Evolutionary conservation across 202 grass and related monocot species (phyloP).

Genomic region (Schoenoplectus tabernaemontani): DNA sequence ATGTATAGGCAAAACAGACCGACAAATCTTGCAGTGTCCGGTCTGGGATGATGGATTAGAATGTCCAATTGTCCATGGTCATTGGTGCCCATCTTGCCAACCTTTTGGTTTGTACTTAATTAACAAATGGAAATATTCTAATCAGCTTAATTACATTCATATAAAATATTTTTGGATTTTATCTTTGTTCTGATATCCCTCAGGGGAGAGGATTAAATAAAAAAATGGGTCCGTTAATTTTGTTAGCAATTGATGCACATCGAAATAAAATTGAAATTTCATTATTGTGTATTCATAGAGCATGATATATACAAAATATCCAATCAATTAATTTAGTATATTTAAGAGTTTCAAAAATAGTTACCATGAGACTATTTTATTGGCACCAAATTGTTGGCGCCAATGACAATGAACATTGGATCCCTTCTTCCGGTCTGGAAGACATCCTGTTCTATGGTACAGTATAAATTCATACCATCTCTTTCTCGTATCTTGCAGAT

Average conservation of each 20-base stretch:
- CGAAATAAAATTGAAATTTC: no score
- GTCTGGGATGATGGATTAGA: background rate
- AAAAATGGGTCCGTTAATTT: no score
- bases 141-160: background rate
- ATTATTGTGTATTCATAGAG: no score
- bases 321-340: no score
- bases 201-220: no score
- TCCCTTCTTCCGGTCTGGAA: background rate
- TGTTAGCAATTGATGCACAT: no score
- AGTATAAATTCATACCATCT: background rate
- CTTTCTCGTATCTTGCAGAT: conserved; percentile 55
- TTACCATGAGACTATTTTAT: background rate
- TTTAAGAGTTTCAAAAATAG: background rate
- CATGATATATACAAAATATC: no score
- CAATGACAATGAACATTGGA: background rate
- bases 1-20: background rate
- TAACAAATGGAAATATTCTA: background rate
- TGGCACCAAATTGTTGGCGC: background rate
- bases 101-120: background rate
- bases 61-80: background rate
- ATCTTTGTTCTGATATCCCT: background rate
- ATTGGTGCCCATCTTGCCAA: background rate
- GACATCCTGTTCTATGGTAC: background rate
- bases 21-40: background rate
- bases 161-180: background rate